Evolutionary conservation across 2,329 filamentous ascomycete species (phyloP), one percentile per base, ranked within the genome.

Genomic region (Cercospora sp.): DNA sequence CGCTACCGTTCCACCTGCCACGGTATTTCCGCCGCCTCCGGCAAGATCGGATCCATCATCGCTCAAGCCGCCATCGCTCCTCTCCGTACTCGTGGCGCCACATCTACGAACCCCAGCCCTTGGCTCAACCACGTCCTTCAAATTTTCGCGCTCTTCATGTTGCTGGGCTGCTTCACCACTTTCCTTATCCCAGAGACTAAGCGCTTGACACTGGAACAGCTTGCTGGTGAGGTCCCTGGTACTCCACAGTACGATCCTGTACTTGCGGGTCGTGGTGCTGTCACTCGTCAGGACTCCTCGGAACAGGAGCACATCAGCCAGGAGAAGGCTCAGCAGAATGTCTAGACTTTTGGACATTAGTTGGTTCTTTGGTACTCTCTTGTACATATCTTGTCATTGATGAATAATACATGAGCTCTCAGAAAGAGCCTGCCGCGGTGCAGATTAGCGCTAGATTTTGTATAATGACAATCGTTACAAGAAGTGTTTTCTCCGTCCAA

Each of bases 71-170:
- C 83, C 71, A 83, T 85, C 67, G 83, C 81, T 55, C 82, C 83
- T 57, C 82, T 84, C 71, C 80, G 82, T 40, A 85, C 85, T 18
- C 85, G 85, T 34, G 90, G 88, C 28, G 79, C 82, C 0, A 80
- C 82, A 7, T 78, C 82, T 16, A 86, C 85, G 68, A 80, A 82
- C 21, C 85, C 85, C 0, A 83, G 79, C 1, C 90, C 90, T 1
- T 91, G 89, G 86, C 84, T 94, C 64, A 86, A 91, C 77, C 88
- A 90, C 66, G 86, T 94, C 43, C 89, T 94, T 82, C 85, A 92
- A 77, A 90, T 93, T 43, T 93, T 92, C 78, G 90, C 90, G 0
- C 83, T 92, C 9, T 93, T 94, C 82, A 94, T 93, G 91, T 83
- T 94, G 5, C 85, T 86, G 62, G 92, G 92, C 40, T 86, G 87